Evolutionary conservation across 345 rosid species (phyloP).

Genomic region (Camelina neglecta): DNA sequence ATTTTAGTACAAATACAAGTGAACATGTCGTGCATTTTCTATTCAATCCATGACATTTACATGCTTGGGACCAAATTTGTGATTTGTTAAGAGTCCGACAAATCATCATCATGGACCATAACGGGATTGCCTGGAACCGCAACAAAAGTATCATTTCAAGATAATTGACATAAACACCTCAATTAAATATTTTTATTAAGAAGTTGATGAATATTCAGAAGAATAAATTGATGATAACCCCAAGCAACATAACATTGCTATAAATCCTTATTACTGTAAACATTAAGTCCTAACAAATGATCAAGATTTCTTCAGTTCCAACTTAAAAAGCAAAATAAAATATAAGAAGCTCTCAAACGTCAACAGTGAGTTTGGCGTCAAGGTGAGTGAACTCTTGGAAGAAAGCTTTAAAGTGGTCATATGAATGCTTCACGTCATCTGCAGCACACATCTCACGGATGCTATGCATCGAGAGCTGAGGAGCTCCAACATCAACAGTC

Average conservation of each 20-base stretch:
- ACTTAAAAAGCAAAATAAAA: background rate
- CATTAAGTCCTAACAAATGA: conserved; percentile 1
- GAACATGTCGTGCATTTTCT: background rate
- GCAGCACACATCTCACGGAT: conserved; percentile 95
- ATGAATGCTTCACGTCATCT: conserved; percentile 78
- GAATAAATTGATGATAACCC: background rate
- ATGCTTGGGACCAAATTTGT: background rate
- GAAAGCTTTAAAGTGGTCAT: conserved; percentile 92
- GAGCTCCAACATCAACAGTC: conserved; percentile 95
- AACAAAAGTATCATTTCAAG: background rate
- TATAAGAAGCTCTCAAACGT: conserved; percentile 42
- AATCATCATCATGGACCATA: background rate
- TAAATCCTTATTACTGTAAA: conserved; percentile 13
- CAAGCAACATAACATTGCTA: conserved; percentile 5
- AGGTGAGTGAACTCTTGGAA: conserved; percentile 70
- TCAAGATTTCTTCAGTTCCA: conserved; percentile 2
- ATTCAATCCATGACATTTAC: background rate
- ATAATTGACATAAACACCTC: background rate
- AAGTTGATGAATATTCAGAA: background rate
- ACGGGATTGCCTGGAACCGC: background rate
- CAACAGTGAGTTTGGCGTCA: conserved; percentile 70
- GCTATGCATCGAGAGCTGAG: conserved; percentile 97
- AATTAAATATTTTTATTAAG: background rate
- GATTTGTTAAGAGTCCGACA: background rate
- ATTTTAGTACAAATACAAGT: background rate